These are phyloP conservation scores for Colletotrichum sp. DNA, from an alignment of 2,329 filamentous ascomycete species.

Conservation along the genomic window DNA sequence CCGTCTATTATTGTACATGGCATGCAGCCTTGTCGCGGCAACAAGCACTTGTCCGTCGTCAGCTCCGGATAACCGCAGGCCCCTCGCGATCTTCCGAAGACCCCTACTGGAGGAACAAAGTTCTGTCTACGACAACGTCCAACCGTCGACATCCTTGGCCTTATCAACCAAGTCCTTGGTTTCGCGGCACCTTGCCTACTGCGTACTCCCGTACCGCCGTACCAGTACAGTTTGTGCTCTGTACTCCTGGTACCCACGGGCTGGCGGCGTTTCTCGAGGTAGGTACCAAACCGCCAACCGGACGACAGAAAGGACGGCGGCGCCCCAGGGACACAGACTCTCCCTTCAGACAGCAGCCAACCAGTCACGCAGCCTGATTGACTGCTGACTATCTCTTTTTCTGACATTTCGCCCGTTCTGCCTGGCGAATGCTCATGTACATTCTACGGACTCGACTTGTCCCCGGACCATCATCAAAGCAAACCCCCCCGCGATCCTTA, in stretches of 20 bases:
- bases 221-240: background rate
- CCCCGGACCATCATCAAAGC: conserved; percentile 6
- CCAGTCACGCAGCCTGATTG: conserved; percentile 1
- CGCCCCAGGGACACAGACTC: background rate
- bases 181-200: background rate
- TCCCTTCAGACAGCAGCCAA: background rate
- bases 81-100: conserved; percentile 5
- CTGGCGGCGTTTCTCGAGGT: background rate
- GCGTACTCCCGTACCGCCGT: background rate
- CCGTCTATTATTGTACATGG: background rate
- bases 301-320: background rate
- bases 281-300: background rate
- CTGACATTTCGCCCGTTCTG: background rate
- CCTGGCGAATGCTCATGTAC: background rate
- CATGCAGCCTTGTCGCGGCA: conserved; percentile 9
- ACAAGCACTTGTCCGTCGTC: conserved; percentile 10
- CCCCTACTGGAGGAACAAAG: conserved; percentile 11
- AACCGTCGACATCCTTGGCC: conserved; percentile 1
- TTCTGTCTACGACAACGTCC: background rate
- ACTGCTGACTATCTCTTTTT: background rate
- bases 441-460: background rate
- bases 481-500: conserved; percentile 15
- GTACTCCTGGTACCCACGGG: background rate
- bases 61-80: conserved; percentile 6
- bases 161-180: conserved; percentile 18